Base-by-base conservation (phyloP, 345 rosid genomes). In the Aethionema arabicum region DNA sequence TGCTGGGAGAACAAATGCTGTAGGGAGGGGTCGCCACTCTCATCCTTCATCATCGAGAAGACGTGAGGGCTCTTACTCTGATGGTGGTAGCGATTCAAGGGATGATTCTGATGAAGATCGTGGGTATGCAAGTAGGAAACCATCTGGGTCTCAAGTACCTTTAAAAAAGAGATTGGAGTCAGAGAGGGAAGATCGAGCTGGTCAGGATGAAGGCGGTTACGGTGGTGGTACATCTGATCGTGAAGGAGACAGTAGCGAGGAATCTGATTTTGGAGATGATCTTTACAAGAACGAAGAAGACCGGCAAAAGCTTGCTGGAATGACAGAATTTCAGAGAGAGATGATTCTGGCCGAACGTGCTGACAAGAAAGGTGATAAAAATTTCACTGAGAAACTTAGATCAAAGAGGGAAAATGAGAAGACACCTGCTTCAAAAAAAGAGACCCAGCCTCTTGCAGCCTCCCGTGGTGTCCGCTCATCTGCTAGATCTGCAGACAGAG, bases 71-170 rank as follows among this genome's bases (percentile, higher is more conserved):
- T 90, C 98, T 2, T 85, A 84, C 72, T 90, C 98, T 4, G 97
- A 85, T 75, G 82, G 76, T 61, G 97, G 97, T 43, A 90, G 93
- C 49, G 98, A 93, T 74, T 90, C 96, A 8, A 80, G 85, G 74
- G 97, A 86, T 9, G 88, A 90, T 45, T 95, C 97, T 0, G 97
- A 90, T 49, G 87, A 78, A 68, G 88, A 69, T 32, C 85, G 72
- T 36, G 96, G 83, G 13, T 95, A 80, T 69, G 63, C 84, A 0
- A 78, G 77, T 76, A 82, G 93, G 50, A 95, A 90, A 59, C 96
- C 99, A 0, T 87, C 97, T 32, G 96, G 89, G 3, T 78, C 99
- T 67, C 91, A 95, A 76, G 96, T 95, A 7, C 99, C 97, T 62
- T 56, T 95, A 68, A 88, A 90, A 82, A 90, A 95, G 79, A 82